Conservation (phyloP, 805 yeast species). For the Sungouiozyma intestinalis region DNA sequence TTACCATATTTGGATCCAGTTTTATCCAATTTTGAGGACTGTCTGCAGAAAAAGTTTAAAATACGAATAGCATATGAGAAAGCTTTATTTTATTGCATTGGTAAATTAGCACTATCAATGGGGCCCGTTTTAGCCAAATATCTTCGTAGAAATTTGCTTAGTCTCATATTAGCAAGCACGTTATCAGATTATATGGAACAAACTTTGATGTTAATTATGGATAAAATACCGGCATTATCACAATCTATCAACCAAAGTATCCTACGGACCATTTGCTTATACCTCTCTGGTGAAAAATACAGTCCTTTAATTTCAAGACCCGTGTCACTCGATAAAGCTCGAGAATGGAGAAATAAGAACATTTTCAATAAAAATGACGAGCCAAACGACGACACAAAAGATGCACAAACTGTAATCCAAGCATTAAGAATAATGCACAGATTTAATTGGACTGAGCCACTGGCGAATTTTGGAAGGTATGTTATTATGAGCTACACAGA, state of each 20-base stretch:
- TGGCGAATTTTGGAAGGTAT: constrained; percentile 79
- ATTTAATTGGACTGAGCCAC: constrained; percentile 65
- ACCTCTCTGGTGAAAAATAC: constrained; percentile 64
- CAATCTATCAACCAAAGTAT: constrained; percentile 61
- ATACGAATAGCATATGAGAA: constrained; percentile 67
- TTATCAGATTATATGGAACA: constrained; percentile 75
- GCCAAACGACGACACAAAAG: constrained; percentile 35
- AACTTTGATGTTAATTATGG: constrained; percentile 56
- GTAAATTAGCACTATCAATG: constrained; percentile 76
- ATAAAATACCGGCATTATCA: constrained; percentile 70
- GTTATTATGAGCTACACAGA: constrained; percentile 80
- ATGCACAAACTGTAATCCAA: constrained; percentile 50
- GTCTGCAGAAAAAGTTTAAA: constrained; percentile 42
- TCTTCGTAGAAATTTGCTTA: constrained; percentile 69
- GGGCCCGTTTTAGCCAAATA: constrained; percentile 91
- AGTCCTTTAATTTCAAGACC: constrained; percentile 49
- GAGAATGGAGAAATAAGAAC: constrained; percentile 67
- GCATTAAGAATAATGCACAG: constrained; percentile 67
- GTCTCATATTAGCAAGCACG: constrained; percentile 71
- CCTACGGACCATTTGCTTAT: constrained; percentile 59
- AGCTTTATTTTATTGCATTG: constrained; percentile 80
- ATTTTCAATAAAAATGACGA: constrained; percentile 56
- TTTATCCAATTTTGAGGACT: constrained; percentile 74
- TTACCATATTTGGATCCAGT: constrained; percentile 82
- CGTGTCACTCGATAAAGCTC: constrained; percentile 57